Conservation (phyloP, 2,329 filamentous ascomycete species). For the Passalora sequoiae region DNA sequence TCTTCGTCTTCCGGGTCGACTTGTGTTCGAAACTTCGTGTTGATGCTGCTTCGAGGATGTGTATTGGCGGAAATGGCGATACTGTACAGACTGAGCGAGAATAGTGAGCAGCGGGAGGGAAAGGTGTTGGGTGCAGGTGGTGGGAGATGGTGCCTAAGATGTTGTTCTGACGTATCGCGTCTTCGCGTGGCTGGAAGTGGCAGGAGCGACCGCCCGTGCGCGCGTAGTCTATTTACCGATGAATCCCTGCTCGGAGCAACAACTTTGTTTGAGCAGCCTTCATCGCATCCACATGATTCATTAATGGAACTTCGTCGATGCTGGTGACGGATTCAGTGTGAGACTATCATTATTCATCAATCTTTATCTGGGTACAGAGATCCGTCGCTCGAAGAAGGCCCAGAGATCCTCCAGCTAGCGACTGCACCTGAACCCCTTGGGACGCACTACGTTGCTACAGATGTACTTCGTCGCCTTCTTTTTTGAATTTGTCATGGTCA, state of each 20-base stretch:
- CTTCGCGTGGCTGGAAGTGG: slow-evolving; percentile 7
- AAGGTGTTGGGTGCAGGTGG: neutral
- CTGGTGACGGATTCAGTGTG: too few relatives aligned
- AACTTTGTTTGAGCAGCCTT: too few relatives aligned
- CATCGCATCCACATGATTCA: too few relatives aligned
- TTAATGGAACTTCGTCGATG: too few relatives aligned
- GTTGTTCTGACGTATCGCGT: slow-evolving; percentile 3
- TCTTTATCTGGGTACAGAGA: too few relatives aligned
- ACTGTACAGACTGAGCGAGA: neutral
- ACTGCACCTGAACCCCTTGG: slow-evolving; percentile 16
- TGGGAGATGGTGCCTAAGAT: neutral
- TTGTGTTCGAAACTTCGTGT: neutral
- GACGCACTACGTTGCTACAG: slow-evolving; percentile 14
- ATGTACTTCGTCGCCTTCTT: slow-evolving; percentile 4
- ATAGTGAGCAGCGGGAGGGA: neutral
- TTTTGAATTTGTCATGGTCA: slow-evolving; percentile 6
- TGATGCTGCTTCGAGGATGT: neutral
- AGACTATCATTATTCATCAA: too few relatives aligned
- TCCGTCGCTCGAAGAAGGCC: too few relatives aligned
- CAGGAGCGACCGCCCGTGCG: neutral
- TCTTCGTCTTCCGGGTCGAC: neutral
- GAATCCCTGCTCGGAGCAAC: slow-evolving; percentile 1
- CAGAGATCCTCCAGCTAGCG: too few relatives aligned
- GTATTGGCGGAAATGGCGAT: slow-evolving; percentile 1
- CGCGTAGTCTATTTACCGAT: neutral